phyloP scores from a whole-genome alignment of 2,329 filamentous ascomycete genomes.

The Davidsoniella neocaledoniae region DNA sequence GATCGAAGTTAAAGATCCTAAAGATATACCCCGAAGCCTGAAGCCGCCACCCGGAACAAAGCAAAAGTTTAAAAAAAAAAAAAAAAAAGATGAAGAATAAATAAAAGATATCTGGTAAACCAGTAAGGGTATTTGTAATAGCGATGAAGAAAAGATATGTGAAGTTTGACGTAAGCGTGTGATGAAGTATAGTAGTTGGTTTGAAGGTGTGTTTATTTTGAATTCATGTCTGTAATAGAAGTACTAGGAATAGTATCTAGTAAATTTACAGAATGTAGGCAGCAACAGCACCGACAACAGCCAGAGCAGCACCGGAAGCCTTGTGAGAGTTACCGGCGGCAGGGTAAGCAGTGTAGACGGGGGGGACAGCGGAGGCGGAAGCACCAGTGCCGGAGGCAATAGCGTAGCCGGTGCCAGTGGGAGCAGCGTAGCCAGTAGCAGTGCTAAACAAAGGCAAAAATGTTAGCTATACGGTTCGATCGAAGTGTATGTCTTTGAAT shows the following conservation, averaged over 20 bases:
- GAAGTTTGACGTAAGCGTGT: neutral
- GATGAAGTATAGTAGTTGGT: neutral
- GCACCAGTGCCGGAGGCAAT: neutral
- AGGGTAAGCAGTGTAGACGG: conserved; percentile 12
- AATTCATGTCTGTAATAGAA: neutral
- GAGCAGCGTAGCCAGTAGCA: neutral
- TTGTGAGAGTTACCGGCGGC: conserved; percentile 9
- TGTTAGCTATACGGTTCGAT: neutral
- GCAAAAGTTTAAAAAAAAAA: neutral
- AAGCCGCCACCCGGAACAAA: neutral
- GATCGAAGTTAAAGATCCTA: neutral
- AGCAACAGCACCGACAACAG: conserved; percentile 8
- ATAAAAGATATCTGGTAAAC: neutral
- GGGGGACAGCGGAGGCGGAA: neutral
- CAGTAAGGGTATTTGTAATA: neutral
- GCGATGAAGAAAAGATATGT: neutral
- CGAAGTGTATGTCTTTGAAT: too few species aligned
- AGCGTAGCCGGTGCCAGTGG: conserved; percentile 3
- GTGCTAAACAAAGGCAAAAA: neutral
- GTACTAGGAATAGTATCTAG: neutral
- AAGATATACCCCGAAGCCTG: neutral
- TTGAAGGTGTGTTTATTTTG: neutral
- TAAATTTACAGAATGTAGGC: conserved; percentile 10
- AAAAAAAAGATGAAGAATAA: neutral
- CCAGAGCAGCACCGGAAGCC: conserved; percentile 10